Evolutionary conservation across 352 stramenopile species (phyloP).

Genomic region (Pythium guiyangense): DNA sequence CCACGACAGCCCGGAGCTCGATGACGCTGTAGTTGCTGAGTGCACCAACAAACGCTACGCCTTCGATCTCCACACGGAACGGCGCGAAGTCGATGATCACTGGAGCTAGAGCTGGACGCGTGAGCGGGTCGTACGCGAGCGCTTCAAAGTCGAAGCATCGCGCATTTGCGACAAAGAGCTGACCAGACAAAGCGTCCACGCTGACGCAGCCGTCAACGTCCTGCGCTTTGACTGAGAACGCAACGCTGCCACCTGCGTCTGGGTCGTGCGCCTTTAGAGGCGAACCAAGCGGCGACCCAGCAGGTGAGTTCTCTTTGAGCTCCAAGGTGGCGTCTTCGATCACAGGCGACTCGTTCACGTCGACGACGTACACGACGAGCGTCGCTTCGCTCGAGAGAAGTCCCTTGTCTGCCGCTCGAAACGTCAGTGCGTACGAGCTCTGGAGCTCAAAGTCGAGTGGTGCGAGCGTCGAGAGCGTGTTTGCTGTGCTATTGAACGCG

Average conservation of each 20-base stretch:
- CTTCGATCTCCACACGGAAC: neutral
- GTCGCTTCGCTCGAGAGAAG: slow-evolving; percentile 17
- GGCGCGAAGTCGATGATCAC: slow-evolving; percentile 1
- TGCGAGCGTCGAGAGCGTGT: neutral
- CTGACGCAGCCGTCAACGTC: slow-evolving; percentile 29
- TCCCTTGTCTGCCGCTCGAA: slow-evolving; percentile 28
- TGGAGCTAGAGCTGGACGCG: neutral
- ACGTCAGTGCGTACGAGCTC: slow-evolving; percentile 13
- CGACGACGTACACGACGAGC: slow-evolving; percentile 31
- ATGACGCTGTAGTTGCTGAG: slow-evolving; percentile 9
- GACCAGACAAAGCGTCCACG: slow-evolving; percentile 28
- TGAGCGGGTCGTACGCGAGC: slow-evolving; percentile 23
- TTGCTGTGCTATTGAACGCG: neutral
- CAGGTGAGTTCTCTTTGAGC: slow-evolving; percentile 26
- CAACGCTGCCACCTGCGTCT: slow-evolving; percentile 11
- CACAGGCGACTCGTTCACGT: slow-evolving; percentile 46
- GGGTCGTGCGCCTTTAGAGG: slow-evolving; percentile 11
- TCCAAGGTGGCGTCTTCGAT: slow-evolving; percentile 19
- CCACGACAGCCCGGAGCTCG: neutral
- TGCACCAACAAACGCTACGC: slow-evolving; percentile 2
- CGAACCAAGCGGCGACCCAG: slow-evolving; percentile 12
- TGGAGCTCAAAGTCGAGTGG: slow-evolving; percentile 17
- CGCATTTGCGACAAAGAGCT: slow-evolving; percentile 27
- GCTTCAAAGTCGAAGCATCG: slow-evolving; percentile 52
- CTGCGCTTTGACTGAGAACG: slow-evolving; percentile 28